These are phyloP conservation scores for Nicotiana tabacum DNA, from an alignment of 257 asterid genomes.

Conservation along the genomic window DNA sequence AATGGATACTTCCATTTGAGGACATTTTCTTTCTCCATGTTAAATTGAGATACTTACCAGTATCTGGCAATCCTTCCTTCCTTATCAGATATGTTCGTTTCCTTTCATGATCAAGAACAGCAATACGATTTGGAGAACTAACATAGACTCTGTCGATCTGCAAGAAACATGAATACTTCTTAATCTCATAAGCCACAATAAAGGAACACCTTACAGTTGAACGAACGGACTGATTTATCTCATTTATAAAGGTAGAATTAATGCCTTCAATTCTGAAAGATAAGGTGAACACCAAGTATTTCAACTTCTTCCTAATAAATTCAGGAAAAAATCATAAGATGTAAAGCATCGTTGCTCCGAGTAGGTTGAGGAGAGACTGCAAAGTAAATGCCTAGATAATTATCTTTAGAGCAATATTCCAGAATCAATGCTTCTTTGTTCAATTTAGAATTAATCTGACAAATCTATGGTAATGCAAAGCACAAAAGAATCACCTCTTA, in stretches of 20 bases:
- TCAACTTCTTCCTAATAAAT: background rate
- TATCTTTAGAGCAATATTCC: background rate
- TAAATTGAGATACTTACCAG: constrained; percentile 37
- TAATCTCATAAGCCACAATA: background rate
- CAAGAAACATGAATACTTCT: constrained; percentile 11
- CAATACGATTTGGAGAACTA: constrained; percentile 56
- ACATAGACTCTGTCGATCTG: constrained; percentile 90
- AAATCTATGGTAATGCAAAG: background rate
- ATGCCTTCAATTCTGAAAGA: background rate
- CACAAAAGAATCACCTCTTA: background rate
- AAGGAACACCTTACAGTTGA: background rate
- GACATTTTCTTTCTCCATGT: background rate
- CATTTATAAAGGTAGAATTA: background rate
- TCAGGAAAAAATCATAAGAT: background rate
- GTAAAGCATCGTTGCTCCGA: background rate
- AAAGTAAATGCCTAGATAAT: background rate
- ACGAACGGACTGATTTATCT: too few species aligned
- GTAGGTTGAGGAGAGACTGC: background rate
- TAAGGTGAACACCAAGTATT: background rate
- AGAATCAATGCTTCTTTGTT: background rate
- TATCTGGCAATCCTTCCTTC: constrained; percentile 89
- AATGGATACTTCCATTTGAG: background rate
- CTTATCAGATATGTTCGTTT: constrained; percentile 73
- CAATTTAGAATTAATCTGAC: background rate
- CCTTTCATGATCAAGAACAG: constrained; percentile 85